Base-by-base conservation (phyloP, 2,329 filamentous ascomycete species). In the Cladosporium oxysporum region DNA sequence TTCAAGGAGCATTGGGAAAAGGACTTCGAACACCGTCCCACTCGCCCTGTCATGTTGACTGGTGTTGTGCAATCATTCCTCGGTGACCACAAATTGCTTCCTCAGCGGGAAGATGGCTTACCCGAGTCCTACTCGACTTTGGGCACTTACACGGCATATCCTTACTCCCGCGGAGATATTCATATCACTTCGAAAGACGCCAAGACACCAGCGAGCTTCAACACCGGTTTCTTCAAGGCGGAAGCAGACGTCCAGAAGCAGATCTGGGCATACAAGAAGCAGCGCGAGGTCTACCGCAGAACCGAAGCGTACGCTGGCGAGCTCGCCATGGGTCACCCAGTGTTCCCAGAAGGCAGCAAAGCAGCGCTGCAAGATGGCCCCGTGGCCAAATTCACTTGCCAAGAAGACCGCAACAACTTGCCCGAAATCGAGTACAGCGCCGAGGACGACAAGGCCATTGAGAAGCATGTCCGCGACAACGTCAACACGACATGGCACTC, bases 181-280 rank as follows among this genome's bases (percentile, higher is more conserved):
- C 87, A 90, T 75, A 87, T 90, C 71, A 80, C 76, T 0, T 77
- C 78, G 0, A 72, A 82, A 1, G 79, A 83, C 58, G 71, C 79
- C 1, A 70, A 76, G 4, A 60, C 67, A 18, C 76, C 79, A 12
- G 49, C 69, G 11, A 65, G 69, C 31, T 71, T 72, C 66, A 66
- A 72, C 35, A 67, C 68, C n/a, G 72, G 71, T 3, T 72, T 69
- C 53, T 80, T 90, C 47, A 81, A 75, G 2, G 83, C 88, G 55
- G 70, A 77, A 11, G 76, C 87, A 66, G 82, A 84, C 1, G 62
- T 71, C 18, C 83, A 84, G 72, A 85, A 82, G 71, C 83, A 85
- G 8, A 71, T 87, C 11, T 89, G 87, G 86, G 82, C 79, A 0
- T 90, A 91, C 78, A 90, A 90, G 76, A 84, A 83, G 71, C 80